Percentiles rank a stretch among this genome's conserved stretches.
These are phyloP conservation scores for Trametes cinnabarina DNA, from an alignment of 768 basidiomycete genomes.

Conservation along the genomic window DNA sequence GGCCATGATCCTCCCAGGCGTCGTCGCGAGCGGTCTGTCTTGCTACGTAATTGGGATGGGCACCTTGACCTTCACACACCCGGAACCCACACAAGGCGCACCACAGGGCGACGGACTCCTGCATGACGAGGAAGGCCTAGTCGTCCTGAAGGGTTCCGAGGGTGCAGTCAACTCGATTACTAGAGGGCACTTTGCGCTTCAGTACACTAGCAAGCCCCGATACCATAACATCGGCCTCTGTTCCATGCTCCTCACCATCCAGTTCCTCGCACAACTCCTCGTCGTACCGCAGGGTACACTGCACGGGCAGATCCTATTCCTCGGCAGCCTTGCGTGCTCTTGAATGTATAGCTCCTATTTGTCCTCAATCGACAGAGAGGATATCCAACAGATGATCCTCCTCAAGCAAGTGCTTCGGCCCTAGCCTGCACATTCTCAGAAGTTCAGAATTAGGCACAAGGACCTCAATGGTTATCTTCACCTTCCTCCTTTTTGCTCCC, in stretches of 20 bases:
- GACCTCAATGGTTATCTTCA: slow-evolving; percentile 1
- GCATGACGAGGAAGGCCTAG: not conserved
- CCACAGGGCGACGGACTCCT: not conserved
- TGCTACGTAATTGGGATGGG: slow-evolving; percentile 5
- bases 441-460: slow-evolving; percentile 6
- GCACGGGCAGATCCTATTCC: slow-evolving; percentile 8
- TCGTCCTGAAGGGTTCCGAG: slow-evolving; percentile 3
- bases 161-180: slow-evolving; percentile 12
- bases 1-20: not conserved
- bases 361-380: slow-evolving; percentile 4
- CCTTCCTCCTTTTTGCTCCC: not conserved
- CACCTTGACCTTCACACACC: not conserved
- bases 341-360: slow-evolving; percentile 11
- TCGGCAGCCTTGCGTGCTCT: not conserved
- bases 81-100: not conserved
- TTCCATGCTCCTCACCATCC: slow-evolving; percentile 6
- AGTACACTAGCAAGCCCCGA: slow-evolving; percentile 4
- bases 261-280: slow-evolving; percentile 12
- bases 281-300: slow-evolving; percentile 8
- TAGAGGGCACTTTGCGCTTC: slow-evolving; percentile 3
- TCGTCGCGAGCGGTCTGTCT: not conserved
- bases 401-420: not conserved
- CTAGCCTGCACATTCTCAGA: not conserved
- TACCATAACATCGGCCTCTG: slow-evolving; percentile 5
- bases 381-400: slow-evolving; percentile 4